A percentile compares a stretch with the other conserved stretches of the same genome.
Evolutionary conservation across 2,329 filamentous ascomycete species (phyloP).

Genomic region (Pseudopithomyces maydicus): DNA sequence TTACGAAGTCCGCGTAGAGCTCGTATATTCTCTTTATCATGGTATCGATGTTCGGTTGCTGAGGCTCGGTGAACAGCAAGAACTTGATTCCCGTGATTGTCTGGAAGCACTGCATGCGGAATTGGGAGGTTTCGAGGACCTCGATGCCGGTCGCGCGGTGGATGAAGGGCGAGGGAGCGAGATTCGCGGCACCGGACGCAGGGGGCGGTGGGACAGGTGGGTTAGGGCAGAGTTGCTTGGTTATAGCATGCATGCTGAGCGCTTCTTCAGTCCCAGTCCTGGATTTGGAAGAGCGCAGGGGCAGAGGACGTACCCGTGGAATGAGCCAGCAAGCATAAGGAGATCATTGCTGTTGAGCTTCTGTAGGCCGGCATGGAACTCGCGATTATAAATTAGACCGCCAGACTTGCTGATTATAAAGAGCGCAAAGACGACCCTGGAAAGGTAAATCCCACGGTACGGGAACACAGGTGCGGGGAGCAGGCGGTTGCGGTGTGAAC

Average conservation of each 20-base stretch:
- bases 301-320: conserved; percentile 77
- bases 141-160: conserved; percentile 75
- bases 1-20: conserved; percentile 94
- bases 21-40: conserved; percentile 89
- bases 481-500: background rate
- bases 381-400: conserved; percentile 93
- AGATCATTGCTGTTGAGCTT: conserved; percentile 95
- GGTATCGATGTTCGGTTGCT: conserved; percentile 84
- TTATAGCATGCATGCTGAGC: conserved; percentile 68
- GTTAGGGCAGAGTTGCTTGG: conserved; percentile 48
- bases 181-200: conserved; percentile 27
- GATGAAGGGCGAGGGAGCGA: conserved; percentile 44
- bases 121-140: conserved; percentile 90
- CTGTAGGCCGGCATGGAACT: conserved; percentile 85
- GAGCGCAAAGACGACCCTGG: conserved; percentile 92
- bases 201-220: conserved; percentile 35
- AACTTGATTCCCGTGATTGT: conserved; percentile 96
- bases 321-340: conserved; percentile 93
- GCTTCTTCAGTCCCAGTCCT: conserved; percentile 1
- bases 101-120: conserved; percentile 94
- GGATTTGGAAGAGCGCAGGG: background rate
- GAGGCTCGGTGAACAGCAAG: conserved; percentile 88
- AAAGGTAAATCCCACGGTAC: conserved; percentile 14
- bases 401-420: conserved; percentile 99
- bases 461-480: background rate